Evolutionary conservation across 2,329 filamentous ascomycete genomes (phyloP), one percentile per base, ranked within the genome.

Genomic region (Xylariales sp.): DNA sequence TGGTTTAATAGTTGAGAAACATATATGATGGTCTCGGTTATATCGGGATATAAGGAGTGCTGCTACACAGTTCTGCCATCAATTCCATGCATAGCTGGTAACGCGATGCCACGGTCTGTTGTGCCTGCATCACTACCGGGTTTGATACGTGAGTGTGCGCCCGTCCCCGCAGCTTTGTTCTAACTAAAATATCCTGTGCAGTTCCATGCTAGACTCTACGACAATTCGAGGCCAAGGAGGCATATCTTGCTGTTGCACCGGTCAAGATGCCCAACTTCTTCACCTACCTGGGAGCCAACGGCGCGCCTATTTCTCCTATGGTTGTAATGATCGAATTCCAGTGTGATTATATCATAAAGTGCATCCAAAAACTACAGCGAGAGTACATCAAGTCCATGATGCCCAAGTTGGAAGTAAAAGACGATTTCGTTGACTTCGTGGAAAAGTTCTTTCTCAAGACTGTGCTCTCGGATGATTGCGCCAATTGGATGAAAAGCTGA

Each of bases 281-380:
- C 31, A 5, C 24, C 8, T 35, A 11, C 33, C 33, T 25, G 3
- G 33, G 23, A 3, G 20, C 23, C n/a, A 16, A 18, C 8, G 21
- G 11, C 14, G n/a, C 33, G 16, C 33, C 33, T 2, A 4, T 11
- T 8, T 33, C 31, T 5, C 20, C 16, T 10, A 27, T 28, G 21
- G 23, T 25, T 2, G 14, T 16, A 20, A 25, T 27, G 23, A 3
- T 25, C 15, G 33, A 35, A 23, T 12, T 16, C 13, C 21, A 15
- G 23, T 27, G 14, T 11, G 23, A 35, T 10, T 35, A 35, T 21
- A 35, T 35, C n/a, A 13, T 35, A 2, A 27, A 27, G 15, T 35
- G 33, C 18, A 12, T 17, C 4, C 21, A 27, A 11, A 35, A 35
- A 12, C 4, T 35, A 7, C 33, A 35, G 18, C 21, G 33, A 11